These are phyloP conservation scores for Plectosphaerella sp. DNA, from an alignment of 2,329 filamentous ascomycete genomes.

Conservation along the genomic window DNA sequence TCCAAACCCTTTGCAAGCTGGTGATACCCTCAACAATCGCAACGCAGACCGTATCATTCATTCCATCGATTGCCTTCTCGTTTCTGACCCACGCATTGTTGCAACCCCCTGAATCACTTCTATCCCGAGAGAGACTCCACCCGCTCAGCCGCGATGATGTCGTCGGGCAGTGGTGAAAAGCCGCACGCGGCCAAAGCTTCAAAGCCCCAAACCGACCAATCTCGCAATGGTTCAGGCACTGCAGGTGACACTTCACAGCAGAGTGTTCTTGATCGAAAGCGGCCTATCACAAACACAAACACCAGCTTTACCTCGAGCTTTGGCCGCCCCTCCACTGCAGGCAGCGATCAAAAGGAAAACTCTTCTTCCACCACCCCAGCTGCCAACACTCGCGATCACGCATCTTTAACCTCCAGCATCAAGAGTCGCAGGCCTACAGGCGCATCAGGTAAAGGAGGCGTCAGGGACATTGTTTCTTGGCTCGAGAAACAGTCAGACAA, in stretches of 20 bases:
- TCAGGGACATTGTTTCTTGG: background rate
- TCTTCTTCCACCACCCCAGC: background rate
- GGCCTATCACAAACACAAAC: slow-evolving; percentile 6
- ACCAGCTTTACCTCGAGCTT: slow-evolving; percentile 10
- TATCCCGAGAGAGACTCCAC: too few relatives aligned
- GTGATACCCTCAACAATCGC: too few relatives aligned
- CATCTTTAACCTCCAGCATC: background rate
- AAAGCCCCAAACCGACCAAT: too few relatives aligned
- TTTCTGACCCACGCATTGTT: too few relatives aligned
- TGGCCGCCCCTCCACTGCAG: background rate
- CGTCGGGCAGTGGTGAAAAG: too few relatives aligned
- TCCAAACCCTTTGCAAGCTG: too few relatives aligned
- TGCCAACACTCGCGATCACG: background rate
- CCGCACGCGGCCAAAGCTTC: too few relatives aligned
- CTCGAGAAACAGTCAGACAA: background rate
- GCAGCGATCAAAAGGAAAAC: too few relatives aligned
- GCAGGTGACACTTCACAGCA: slow-evolving; percentile 4
- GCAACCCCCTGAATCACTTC: too few relatives aligned
- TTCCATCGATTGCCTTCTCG: too few relatives aligned
- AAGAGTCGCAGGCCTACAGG: background rate
- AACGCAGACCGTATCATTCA: too few relatives aligned
- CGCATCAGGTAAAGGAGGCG: background rate
- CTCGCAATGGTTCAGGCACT: background rate
- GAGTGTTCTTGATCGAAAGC: slow-evolving; percentile 10
- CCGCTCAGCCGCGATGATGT: too few relatives aligned